A percentile compares a stretch with the other conserved stretches of the same genome.
Conservation (phyloP, 2,329 filamentous ascomycete species). For the Sclerotinia glacialis region DNA sequence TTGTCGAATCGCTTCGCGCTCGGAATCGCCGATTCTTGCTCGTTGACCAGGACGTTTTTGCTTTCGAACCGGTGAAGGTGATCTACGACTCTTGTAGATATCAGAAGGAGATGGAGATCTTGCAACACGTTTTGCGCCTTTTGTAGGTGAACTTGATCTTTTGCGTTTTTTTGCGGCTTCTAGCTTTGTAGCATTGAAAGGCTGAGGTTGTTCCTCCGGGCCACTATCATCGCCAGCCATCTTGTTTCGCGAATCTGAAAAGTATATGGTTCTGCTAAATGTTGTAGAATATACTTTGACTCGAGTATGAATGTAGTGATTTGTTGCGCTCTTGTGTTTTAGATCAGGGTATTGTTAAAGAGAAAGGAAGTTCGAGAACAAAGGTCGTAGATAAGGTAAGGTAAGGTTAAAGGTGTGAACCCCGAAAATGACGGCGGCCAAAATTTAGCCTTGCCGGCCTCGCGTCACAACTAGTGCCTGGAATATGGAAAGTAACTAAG, state of each 20-base stretch:
- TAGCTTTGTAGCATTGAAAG: slow-evolving; percentile 45
- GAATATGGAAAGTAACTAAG: slow-evolving; percentile 19
- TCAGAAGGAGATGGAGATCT: slow-evolving; percentile 35
- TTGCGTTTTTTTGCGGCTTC: slow-evolving; percentile 45
- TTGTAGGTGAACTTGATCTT: slow-evolving; percentile 41
- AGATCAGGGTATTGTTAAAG: neutral
- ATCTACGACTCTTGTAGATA: slow-evolving; percentile 30
- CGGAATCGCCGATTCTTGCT: slow-evolving; percentile 63
- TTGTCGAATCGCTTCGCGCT: slow-evolving; percentile 65
- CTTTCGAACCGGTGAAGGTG: slow-evolving; percentile 47
- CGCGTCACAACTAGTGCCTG: slow-evolving; percentile 38
- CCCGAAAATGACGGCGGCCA: slow-evolving; percentile 14
- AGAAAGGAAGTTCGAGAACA: slow-evolving; percentile 9
- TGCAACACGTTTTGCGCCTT: slow-evolving; percentile 33
- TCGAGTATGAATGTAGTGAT: neutral
- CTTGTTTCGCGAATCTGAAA: slow-evolving; percentile 18
- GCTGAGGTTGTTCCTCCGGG: slow-evolving; percentile 42
- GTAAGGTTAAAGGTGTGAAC: neutral
- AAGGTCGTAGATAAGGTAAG: slow-evolving; percentile 11
- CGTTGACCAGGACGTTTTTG: slow-evolving; percentile 68
- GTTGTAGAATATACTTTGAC: neutral
- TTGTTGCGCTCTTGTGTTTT: neutral
- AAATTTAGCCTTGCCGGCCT: slow-evolving; percentile 24
- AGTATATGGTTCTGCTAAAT: neutral
- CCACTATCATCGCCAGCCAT: slow-evolving; percentile 39